phyloP scores from a whole-genome alignment of 2,329 filamentous ascomycete genomes.

The Fonsecaea multimorphosa region DNA sequence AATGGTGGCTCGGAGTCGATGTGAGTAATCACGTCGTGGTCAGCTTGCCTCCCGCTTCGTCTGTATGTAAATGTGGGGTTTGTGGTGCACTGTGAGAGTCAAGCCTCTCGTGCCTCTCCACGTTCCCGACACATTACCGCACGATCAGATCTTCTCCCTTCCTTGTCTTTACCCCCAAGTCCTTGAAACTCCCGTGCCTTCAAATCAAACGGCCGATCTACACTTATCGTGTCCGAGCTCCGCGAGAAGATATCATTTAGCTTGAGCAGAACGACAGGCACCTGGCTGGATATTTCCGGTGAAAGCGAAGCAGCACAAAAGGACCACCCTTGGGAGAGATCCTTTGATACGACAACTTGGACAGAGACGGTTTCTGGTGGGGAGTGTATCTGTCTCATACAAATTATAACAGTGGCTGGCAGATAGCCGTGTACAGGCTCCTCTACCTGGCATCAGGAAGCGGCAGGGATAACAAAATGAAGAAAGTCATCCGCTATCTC shows the following conservation, averaged over 20 bases:
- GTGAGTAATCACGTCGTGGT: slow-evolving; percentile 19
- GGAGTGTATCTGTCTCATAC: neutral
- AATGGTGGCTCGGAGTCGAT: neutral
- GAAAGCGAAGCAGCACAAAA: neutral
- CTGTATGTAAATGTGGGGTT: slow-evolving; percentile 2
- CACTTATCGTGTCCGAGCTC: neutral
- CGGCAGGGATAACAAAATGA: slow-evolving; percentile 23
- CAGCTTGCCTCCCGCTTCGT: no score
- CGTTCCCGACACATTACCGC: neutral
- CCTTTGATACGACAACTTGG: neutral
- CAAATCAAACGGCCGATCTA: neutral
- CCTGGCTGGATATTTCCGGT: neutral
- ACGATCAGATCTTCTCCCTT: neutral
- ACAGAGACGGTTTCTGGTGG: no score
- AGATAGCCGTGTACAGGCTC: neutral
- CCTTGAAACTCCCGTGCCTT: neutral
- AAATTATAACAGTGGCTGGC: neutral
- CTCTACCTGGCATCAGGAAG: neutral
- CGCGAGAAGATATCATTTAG: neutral
- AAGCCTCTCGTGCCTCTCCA: neutral
- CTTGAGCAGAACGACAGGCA: neutral
- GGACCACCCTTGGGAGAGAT: neutral
- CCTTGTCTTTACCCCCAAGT: neutral
- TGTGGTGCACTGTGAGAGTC: neutral
- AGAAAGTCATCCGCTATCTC: slow-evolving; percentile 36